These are phyloP conservation scores for Aspergillus novoparasiticus DNA, from an alignment of 2,329 filamentous ascomycete species.

Conservation along the genomic window DNA sequence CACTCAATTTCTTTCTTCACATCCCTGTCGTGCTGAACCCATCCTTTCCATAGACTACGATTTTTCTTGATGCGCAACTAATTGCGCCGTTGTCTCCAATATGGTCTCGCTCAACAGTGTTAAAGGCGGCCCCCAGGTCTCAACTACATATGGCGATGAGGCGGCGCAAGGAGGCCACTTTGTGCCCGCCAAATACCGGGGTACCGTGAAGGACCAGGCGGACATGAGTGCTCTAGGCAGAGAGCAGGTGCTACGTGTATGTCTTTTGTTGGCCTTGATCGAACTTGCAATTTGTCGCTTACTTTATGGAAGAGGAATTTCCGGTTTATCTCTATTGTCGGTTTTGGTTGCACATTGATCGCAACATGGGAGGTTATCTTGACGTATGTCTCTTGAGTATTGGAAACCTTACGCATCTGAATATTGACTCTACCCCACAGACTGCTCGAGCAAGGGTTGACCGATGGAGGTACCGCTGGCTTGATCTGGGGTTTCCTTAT, in stretches of 20 bases:
- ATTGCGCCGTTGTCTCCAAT: neutral
- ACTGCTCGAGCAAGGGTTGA: conserved; percentile 33
- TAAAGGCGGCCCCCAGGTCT: neutral
- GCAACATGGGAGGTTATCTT: conserved; percentile 49
- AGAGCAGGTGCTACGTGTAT: conserved; percentile 42
- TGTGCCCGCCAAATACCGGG: conserved; percentile 34
- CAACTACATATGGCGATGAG: neutral
- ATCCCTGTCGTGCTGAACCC: neutral
- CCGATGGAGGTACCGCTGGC: conserved; percentile 41
- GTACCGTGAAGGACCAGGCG: conserved; percentile 36
- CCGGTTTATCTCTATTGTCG: conserved; percentile 48
- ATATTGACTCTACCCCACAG: conserved; percentile 22
- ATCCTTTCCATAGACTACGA: neutral
- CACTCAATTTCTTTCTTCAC: neutral
- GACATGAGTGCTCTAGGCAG: conserved; percentile 45
- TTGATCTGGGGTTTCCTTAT: conserved; percentile 42
- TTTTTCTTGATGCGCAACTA: neutral
- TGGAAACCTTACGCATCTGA: neutral
- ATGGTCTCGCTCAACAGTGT: neutral
- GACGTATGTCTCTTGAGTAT: conserved; percentile 31
- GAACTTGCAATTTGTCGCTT: neutral
- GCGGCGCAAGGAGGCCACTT: neutral
- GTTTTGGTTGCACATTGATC: conserved; percentile 48
- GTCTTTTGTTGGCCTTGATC: conserved; percentile 10
- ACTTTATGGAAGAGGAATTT: conserved; percentile 44